These are phyloP conservation scores for Ophidiomyces ophidiicola DNA, from an alignment of 2,329 filamentous ascomycete species.

Conservation along the genomic window DNA sequence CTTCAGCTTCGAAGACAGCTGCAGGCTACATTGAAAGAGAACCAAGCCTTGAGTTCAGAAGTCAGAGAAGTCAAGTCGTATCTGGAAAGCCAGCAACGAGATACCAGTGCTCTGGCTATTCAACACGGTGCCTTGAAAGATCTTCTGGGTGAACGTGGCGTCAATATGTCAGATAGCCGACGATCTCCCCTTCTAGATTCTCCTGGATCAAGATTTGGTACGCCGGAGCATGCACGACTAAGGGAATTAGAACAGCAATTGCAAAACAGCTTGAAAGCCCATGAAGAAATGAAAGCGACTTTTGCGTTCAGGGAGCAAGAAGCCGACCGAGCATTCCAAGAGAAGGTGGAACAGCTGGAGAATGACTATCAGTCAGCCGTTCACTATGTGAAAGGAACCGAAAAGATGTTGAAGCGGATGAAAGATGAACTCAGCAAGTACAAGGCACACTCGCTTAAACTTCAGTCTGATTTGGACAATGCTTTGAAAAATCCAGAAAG, in stretches of 20 bases:
- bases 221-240: constrained; percentile 65
- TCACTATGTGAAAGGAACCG: constrained; percentile 94
- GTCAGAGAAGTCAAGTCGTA: constrained; percentile 74
- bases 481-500: constrained; percentile 44
- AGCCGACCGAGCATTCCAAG: constrained; percentile 77
- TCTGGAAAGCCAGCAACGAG: constrained; percentile 73
- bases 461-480: constrained; percentile 69
- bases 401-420: constrained; percentile 98
- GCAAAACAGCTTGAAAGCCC: constrained; percentile 59
- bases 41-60: constrained; percentile 65
- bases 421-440: constrained; percentile 93
- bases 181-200: constrained; percentile 61
- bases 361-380: constrained; percentile 97
- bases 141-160: constrained; percentile 75
- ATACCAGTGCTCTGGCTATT: constrained; percentile 84
- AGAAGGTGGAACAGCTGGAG: constrained; percentile 86
- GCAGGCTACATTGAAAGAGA: constrained; percentile 70
- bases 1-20: constrained; percentile 81
- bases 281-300: constrained; percentile 69
- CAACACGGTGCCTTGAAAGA: constrained; percentile 91
- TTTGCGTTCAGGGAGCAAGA: constrained; percentile 74
- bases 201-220: constrained; percentile 61
- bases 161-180: constrained; percentile 58
- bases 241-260: constrained; percentile 83
- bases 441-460: constrained; percentile 69